These are phyloP conservation scores for Ganoderma meredithae DNA, from an alignment of 1,284 basidiomycete species.

Conservation along the genomic window DNA sequence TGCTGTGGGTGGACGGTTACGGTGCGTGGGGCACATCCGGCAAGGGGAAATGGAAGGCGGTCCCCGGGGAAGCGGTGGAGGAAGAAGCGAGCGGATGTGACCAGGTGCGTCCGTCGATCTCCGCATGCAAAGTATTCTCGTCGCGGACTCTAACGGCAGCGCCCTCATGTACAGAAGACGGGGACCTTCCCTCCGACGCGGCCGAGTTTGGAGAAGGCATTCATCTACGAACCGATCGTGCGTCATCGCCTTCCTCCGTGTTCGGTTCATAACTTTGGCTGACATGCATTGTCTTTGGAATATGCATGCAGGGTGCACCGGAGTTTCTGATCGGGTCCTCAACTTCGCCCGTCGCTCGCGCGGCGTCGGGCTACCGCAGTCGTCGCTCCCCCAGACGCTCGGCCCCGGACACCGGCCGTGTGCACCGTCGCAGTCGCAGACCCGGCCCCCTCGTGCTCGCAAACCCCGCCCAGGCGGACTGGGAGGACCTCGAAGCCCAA, in stretches of 20 bases:
- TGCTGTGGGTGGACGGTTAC: slow-evolving; percentile 35
- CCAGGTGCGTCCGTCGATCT: slow-evolving; percentile 21
- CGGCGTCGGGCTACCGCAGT: slow-evolving; percentile 30
- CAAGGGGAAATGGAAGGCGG: slow-evolving; percentile 37
- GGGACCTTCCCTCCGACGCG: slow-evolving; percentile 8
- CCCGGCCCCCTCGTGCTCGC: slow-evolving; percentile 32
- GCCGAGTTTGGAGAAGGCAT: slow-evolving; percentile 23
- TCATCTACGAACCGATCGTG: slow-evolving; percentile 36
- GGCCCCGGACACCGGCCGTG: slow-evolving; percentile 12
- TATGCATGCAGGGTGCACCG: slow-evolving; percentile 29
- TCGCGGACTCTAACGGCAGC: slow-evolving; percentile 15
- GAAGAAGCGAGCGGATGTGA: slow-evolving; percentile 18
- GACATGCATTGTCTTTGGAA: slow-evolving; percentile 1
- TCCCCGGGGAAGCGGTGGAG: slow-evolving; percentile 17
- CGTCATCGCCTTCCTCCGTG: slow-evolving; percentile 13
- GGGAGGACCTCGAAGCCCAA: slow-evolving; percentile 5
- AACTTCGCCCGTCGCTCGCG: slow-evolving; percentile 30
- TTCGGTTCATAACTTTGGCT: slow-evolving; percentile 8
- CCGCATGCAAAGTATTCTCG: neutral
- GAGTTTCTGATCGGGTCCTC: slow-evolving; percentile 37
- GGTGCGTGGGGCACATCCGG: slow-evolving; percentile 35
- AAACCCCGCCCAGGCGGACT: slow-evolving; percentile 23
- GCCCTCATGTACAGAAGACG: slow-evolving; percentile 9
- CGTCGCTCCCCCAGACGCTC: slow-evolving; percentile 2
- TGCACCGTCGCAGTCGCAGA: slow-evolving; percentile 25